A percentile compares a stretch with the other conserved stretches of the same genome.
phyloP scores from a whole-genome alignment of 2,329 filamentous ascomycete species.

The Colletotrichum sp. region DNA sequence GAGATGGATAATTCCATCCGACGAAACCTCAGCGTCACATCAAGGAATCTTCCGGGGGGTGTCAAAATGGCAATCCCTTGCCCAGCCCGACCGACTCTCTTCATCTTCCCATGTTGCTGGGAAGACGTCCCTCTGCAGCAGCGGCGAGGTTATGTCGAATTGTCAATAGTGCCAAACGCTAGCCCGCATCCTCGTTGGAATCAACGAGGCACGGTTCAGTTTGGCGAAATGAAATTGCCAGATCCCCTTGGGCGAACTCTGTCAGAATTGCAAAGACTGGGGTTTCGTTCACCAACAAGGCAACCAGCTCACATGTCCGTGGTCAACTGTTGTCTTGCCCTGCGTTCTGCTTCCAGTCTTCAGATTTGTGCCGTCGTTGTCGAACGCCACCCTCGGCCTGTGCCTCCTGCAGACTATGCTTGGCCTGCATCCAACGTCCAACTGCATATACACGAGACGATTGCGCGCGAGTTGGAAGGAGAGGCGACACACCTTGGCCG shows the following conservation, averaged over 20 bases:
- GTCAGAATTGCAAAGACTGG: neutral
- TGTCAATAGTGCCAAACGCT: constrained; percentile 4
- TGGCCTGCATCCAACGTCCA: constrained; percentile 8
- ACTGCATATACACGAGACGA: neutral
- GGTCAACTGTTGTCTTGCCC: neutral
- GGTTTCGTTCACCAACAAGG: neutral
- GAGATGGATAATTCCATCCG: neutral
- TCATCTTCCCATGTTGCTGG: neutral
- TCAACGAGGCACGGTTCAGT: neutral
- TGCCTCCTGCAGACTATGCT: constrained; percentile 5
- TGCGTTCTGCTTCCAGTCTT: neutral
- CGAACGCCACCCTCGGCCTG: constrained; percentile 10
- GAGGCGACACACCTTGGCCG: neutral
- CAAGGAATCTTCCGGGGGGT: neutral
- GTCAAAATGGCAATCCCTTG: neutral
- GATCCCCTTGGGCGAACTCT: neutral
- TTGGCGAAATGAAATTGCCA: neutral
- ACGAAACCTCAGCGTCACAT: neutral
- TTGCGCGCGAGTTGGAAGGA: neutral
- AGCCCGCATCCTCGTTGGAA: neutral
- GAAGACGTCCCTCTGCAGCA: neutral
- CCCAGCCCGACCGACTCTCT: neutral
- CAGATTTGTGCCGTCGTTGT: neutral
- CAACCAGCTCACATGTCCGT: neutral
- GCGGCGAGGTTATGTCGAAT: neutral